Conservation (phyloP, 805 yeast genomes). For the Pichia thaimueangensis region DNA sequence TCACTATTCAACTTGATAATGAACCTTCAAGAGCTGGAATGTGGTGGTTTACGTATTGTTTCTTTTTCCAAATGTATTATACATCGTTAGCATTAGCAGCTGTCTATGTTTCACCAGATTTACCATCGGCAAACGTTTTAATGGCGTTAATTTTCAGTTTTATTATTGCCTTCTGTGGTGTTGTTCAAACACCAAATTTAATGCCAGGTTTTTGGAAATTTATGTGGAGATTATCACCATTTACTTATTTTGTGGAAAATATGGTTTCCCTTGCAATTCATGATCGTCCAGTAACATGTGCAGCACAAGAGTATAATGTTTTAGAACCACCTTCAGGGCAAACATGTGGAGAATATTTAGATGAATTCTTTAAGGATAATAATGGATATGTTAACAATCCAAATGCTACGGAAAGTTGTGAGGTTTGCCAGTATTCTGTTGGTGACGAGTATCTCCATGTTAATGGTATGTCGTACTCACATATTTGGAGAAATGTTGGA, state of each 20-base stretch:
- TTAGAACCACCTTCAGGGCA: slow-evolving; percentile 50
- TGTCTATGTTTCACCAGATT: slow-evolving; percentile 53
- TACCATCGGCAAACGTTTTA: slow-evolving; percentile 60
- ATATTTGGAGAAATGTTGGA: slow-evolving; percentile 66
- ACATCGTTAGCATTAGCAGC: slow-evolving; percentile 47
- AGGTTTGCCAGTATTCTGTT: slow-evolving; percentile 38
- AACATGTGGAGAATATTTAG: slow-evolving; percentile 58
- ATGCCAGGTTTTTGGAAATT: slow-evolving; percentile 84
- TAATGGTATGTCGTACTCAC: slow-evolving; percentile 36
- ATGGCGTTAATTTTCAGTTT: slow-evolving; percentile 50
- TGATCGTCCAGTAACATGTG: slow-evolving; percentile 45
- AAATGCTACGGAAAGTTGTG: slow-evolving; percentile 40
- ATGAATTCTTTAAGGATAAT: slow-evolving; percentile 28
- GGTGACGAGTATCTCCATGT: slow-evolving; percentile 43
- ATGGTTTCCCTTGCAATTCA: slow-evolving; percentile 46
- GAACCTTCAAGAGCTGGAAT: slow-evolving; percentile 40
- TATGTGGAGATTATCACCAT: slow-evolving; percentile 70
- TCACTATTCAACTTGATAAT: slow-evolving; percentile 31
- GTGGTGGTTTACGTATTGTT: slow-evolving; percentile 31
- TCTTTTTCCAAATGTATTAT: slow-evolving; percentile 40
- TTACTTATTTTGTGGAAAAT: slow-evolving; percentile 58
- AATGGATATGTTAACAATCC: slow-evolving; percentile 57
- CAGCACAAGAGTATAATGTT: slow-evolving; percentile 39
- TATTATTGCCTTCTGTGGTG: slow-evolving; percentile 62
- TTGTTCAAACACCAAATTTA: slow-evolving; percentile 45